Base-by-base conservation (phyloP, 1,284 basidiomycete species). In the Trichosporon faecale region DNA sequence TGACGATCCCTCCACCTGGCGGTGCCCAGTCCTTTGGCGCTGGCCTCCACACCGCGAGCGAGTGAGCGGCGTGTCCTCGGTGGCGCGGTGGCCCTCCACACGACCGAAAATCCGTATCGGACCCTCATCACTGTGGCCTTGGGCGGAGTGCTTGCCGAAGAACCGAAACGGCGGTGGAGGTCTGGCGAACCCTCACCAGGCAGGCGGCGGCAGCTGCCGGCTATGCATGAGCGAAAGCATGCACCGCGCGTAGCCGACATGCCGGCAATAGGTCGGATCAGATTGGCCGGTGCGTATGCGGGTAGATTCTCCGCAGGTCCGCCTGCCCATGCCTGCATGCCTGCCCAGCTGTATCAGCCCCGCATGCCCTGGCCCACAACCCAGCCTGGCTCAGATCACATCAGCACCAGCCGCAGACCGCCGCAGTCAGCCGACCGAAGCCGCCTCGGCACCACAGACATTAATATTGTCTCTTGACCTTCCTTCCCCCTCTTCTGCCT, bases 361-460 rank as follows among this genome's bases (percentile, higher is more conserved):
- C 40, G 40, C 40, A 44, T 44, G 18, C 18, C 40, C 40, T n/a
- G 40, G 35, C 35, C 40, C 9, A 44, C 18, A n/a, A n/a, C 18
- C 11, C 40, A 44, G 4, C 16, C 40, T 44, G 16, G n/a, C n/a
- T n/a, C n/a, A 44, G 40, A 44, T 44, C 40, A 44, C 40, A 44
- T n/a, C 40, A 37, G 35, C 31, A 40, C 37, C 37, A 40, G 6
- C 37, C 37, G 12, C 2, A n/a, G 18, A n/a, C 40, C 16, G 40
- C 40, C 57, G 57, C 57, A n/a, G 27, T 31, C 57, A 31, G 57
- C 55, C 55, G 55, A 60, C 49, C 49, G 49, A 52, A 52, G 49
- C 49, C 49, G 49, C 49, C 49, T 60, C 55, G 55, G 57, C 57
- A 61, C 66, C 64, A 65, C 37, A 40, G 35, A 52, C 49, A 52